These are phyloP conservation scores for Tilletia indica DNA, from an alignment of 1,284 basidiomycete species.

Conservation along the genomic window DNA sequence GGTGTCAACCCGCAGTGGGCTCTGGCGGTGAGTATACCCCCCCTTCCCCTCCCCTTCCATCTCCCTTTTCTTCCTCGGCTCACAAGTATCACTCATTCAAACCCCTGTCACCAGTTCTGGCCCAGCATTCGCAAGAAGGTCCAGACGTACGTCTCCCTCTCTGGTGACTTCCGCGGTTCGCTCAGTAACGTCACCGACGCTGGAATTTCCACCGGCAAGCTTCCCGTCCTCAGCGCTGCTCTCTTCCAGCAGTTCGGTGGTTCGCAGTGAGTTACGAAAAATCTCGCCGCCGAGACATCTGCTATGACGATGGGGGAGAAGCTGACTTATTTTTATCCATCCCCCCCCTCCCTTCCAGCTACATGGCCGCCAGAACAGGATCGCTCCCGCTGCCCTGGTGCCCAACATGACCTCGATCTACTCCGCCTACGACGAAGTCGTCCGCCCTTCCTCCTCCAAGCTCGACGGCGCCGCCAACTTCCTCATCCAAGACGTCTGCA, in stretches of 20 bases:
- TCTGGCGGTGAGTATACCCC: slow-evolving; percentile 19
- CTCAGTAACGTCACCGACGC: slow-evolving; percentile 2
- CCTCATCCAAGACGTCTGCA: slow-evolving; percentile 29
- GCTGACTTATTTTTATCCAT: slow-evolving; percentile 18
- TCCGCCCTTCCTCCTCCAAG: slow-evolving; percentile 34
- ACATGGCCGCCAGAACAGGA: slow-evolving; percentile 44
- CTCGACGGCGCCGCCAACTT: slow-evolving; percentile 28
- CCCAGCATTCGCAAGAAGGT: slow-evolving; percentile 18
- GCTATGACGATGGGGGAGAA: background rate
- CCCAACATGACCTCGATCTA: slow-evolving; percentile 35
- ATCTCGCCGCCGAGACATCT: too few relatives aligned
- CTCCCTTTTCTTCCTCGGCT: too few relatives aligned
- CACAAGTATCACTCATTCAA: too few relatives aligned
- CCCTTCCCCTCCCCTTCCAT: too few relatives aligned
- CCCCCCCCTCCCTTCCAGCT: slow-evolving; percentile 27
- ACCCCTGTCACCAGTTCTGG: slow-evolving; percentile 19
- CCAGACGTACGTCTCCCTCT: slow-evolving; percentile 44
- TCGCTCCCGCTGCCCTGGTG: slow-evolving; percentile 43
- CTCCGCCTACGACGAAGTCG: slow-evolving; percentile 45
- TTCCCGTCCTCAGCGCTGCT: slow-evolving; percentile 30
- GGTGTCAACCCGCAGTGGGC: slow-evolving; percentile 52
- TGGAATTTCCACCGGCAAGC: slow-evolving; percentile 21
- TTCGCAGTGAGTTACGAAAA: slow-evolving; percentile 3
- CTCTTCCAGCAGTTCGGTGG: slow-evolving; percentile 16
- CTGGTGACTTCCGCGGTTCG: slow-evolving; percentile 51